A percentile compares a stretch with the other conserved stretches of the same genome.
Evolutionary conservation across 1,284 basidiomycete species (phyloP).

Genomic region (Tilletia setariae): DNA sequence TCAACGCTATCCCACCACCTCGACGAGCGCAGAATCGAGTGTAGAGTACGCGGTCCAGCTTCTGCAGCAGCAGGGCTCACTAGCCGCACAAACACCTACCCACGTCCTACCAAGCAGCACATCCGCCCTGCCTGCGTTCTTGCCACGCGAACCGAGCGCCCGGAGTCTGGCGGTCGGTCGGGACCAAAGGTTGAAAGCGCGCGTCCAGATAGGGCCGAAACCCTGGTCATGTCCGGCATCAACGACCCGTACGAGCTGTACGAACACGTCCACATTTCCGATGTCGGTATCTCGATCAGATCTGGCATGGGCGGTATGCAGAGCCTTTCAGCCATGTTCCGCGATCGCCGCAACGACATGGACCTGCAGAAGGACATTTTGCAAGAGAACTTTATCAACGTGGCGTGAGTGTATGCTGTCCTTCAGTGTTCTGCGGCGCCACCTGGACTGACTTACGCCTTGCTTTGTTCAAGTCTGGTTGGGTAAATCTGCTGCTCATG

Average conservation of each 20-base stretch:
- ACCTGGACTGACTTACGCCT: constrained; percentile 64
- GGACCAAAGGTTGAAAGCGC: neutral
- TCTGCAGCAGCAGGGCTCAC: neutral
- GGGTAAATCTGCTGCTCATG: constrained; percentile 79
- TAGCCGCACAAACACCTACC: neutral
- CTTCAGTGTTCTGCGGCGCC: neutral
- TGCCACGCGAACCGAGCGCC: neutral
- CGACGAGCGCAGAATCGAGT: neutral
- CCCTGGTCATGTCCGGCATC: constrained; percentile 89
- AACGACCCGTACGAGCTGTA: constrained; percentile 78
- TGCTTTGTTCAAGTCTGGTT: constrained; percentile 64
- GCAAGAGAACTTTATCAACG: constrained; percentile 72
- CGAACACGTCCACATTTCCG: constrained; percentile 89
- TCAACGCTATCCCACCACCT: neutral
- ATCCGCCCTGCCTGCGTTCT: neutral
- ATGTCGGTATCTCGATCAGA: constrained; percentile 62
- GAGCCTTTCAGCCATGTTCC: constrained; percentile 71
- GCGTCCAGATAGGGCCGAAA: constrained; percentile 65
- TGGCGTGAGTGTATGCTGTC: neutral
- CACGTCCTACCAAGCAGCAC: neutral
- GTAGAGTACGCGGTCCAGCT: neutral
- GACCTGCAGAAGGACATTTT: constrained; percentile 97
- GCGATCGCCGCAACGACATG: constrained; percentile 91
- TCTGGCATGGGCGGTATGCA: constrained; percentile 93
- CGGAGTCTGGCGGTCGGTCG: neutral